Evolutionary conservation across 139 green algal genomes (phyloP).

Genomic region (Chlamydomonas asymmetrica): DNA sequence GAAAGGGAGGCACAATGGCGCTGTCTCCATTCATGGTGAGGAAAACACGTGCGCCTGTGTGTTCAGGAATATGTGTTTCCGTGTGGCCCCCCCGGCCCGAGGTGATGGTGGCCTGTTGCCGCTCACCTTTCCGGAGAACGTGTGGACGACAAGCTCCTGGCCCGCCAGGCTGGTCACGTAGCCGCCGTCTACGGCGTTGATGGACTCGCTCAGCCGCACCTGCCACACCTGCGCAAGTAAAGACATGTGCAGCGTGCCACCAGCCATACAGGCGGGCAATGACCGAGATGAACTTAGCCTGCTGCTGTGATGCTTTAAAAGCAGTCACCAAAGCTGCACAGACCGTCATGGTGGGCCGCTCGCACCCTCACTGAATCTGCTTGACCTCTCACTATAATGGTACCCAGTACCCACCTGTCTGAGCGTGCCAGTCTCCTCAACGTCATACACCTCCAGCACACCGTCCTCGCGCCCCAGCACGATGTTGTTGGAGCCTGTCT

Average conservation of each 20-base stretch:
- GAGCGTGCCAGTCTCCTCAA: conserved; percentile 58
- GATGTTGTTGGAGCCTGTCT: conserved; percentile 59
- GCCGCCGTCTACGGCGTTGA: conserved; percentile 63
- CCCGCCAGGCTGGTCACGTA: conserved; percentile 54
- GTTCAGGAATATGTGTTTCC: background rate
- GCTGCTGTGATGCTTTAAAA: no score
- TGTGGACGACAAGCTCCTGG: conserved; percentile 72
- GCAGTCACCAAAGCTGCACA: no score
- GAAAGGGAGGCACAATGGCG: no score
- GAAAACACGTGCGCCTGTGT: background rate
- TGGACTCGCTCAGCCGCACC: conserved; percentile 63
- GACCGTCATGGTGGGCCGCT: no score
- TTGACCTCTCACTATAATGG: no score
- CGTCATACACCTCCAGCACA: conserved; percentile 68
- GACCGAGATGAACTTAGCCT: no score
- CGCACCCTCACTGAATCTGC: no score
- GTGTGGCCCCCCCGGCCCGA: background rate
- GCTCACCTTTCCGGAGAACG: conserved; percentile 72
- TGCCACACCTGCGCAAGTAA: no score
- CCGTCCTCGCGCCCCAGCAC: conserved; percentile 76
- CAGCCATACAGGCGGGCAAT: no score
- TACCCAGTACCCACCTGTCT: conserved; percentile 50
- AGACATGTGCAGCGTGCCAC: no score
- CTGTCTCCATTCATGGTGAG: no score
- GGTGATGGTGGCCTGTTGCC: background rate